Conservation (phyloP, 2,329 filamentous ascomycete species). For the Xylaria hypoxylon region DNA sequence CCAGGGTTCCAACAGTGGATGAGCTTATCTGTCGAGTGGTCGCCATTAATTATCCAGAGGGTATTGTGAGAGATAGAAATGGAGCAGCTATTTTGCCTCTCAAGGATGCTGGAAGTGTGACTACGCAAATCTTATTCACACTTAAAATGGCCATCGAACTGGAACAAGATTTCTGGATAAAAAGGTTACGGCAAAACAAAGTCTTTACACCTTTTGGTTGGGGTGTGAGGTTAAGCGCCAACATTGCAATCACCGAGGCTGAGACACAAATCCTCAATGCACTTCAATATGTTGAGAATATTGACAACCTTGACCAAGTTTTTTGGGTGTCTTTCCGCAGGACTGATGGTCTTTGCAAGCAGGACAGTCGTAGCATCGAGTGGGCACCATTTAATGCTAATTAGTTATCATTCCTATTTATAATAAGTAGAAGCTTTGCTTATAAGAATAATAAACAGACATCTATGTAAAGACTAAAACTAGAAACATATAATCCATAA, state of each 20-base stretch:
- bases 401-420: too few relatives aligned
- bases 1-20: conserved; percentile 17
- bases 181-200: neutral
- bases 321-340: conserved; percentile 2
- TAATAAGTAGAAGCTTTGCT: too few relatives aligned
- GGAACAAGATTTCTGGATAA: neutral
- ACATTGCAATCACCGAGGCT: conserved; percentile 14
- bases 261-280: conserved; percentile 9
- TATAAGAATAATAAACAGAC: too few relatives aligned
- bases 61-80: conserved; percentile 22
- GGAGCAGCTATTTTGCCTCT: neutral
- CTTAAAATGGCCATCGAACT: conserved; percentile 2
- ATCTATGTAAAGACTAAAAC: too few relatives aligned
- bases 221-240: conserved; percentile 14
- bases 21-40: conserved; percentile 31
- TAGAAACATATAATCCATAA: too few relatives aligned
- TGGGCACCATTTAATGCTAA: conserved; percentile 8
- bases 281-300: neutral
- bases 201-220: conserved; percentile 12
- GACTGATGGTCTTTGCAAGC: neutral
- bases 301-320: neutral
- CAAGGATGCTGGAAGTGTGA: neutral
- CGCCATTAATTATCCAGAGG: conserved; percentile 16
- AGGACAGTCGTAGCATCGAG: neutral
- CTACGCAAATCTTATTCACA: neutral